Evolutionary conservation across 345 rosid genomes (phyloP).

Genomic region (Salix exigua): DNA sequence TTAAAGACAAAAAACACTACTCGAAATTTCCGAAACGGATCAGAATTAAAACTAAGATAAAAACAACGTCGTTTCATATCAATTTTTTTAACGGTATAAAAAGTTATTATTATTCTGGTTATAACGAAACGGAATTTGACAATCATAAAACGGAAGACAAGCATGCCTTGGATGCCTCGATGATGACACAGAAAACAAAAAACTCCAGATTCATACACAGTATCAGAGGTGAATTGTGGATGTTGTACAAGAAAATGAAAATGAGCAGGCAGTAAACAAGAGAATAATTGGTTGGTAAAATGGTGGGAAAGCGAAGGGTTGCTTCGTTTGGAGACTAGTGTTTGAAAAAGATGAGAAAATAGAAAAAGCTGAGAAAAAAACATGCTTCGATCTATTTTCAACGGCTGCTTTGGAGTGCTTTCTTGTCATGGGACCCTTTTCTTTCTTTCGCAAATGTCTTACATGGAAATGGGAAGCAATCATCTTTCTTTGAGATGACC

Average conservation of each 20-base stretch:
- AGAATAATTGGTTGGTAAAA: conserved; percentile 3
- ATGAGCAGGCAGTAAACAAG: neutral
- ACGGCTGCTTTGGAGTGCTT: conserved; percentile 34
- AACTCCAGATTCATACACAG: too few relatives aligned
- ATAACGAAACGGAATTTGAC: too few relatives aligned
- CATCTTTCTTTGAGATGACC: conserved; percentile 13
- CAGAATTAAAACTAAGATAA: too few relatives aligned
- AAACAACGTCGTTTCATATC: too few relatives aligned
- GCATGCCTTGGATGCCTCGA: too few relatives aligned
- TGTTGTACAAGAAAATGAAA: neutral
- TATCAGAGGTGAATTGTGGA: too few relatives aligned
- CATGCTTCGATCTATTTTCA: conserved; percentile 27
- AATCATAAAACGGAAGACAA: too few relatives aligned
- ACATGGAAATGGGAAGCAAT: conserved; percentile 25
- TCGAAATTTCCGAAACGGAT: too few relatives aligned
- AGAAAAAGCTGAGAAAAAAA: conserved; percentile 1
- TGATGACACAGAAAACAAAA: too few relatives aligned
- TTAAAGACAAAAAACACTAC: too few relatives aligned
- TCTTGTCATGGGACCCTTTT: conserved; percentile 38
- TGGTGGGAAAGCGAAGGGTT: conserved; percentile 26
- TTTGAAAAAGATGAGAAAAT: conserved; percentile 9
- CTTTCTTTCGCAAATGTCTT: conserved; percentile 43
- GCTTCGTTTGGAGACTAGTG: conserved; percentile 33
- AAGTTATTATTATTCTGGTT: too few relatives aligned
- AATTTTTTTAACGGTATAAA: too few relatives aligned